A percentile compares a stretch with the other conserved stretches of the same genome.
Evolutionary conservation across 2,329 filamentous ascomycete genomes (phyloP).

Genomic region (Cryphonectria radicalis): DNA sequence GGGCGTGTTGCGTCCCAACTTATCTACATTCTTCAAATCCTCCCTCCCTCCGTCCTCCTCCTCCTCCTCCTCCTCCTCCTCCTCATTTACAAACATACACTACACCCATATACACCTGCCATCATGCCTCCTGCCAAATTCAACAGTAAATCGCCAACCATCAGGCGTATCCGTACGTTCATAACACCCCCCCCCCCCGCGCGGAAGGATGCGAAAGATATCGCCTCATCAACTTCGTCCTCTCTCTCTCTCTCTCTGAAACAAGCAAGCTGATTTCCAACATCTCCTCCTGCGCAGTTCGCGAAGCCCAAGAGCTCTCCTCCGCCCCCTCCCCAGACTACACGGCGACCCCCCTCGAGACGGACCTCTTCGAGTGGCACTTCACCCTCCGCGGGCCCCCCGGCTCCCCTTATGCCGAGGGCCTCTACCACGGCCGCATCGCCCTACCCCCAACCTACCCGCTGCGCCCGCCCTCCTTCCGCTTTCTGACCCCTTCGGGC

Average conservation of each 20-base stretch:
- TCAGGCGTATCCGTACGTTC: constrained; percentile 76
- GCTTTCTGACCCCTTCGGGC: constrained; percentile 88
- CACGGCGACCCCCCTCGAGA: constrained; percentile 81
- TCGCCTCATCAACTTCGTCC: background rate
- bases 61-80: background rate
- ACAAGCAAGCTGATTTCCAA: constrained; percentile 34
- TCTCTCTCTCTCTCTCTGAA: background rate
- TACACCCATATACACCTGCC: constrained; percentile 9
- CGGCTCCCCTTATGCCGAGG: constrained; percentile 74
- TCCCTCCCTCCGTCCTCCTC: background rate
- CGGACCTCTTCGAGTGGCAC: constrained; percentile 97
- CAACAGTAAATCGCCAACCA: constrained; percentile 80
- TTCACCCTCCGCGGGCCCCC: constrained; percentile 95
- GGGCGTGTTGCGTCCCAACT: background rate
- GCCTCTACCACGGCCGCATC: constrained; percentile 95
- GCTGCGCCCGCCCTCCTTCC: constrained; percentile 90
- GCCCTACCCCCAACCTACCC: constrained; percentile 88
- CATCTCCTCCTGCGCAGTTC: constrained; percentile 57
- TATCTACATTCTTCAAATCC: background rate
- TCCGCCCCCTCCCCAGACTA: constrained; percentile 82
- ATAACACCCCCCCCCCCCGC: background rate
- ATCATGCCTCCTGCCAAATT: constrained; percentile 53
- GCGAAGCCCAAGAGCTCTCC: constrained; percentile 88
- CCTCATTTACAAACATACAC: background rate
- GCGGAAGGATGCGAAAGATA: background rate